These are phyloP conservation scores for Anaeramoeba flamelloides DNA, from an alignment of 78 protist species.

Conservation along the genomic window DNA sequence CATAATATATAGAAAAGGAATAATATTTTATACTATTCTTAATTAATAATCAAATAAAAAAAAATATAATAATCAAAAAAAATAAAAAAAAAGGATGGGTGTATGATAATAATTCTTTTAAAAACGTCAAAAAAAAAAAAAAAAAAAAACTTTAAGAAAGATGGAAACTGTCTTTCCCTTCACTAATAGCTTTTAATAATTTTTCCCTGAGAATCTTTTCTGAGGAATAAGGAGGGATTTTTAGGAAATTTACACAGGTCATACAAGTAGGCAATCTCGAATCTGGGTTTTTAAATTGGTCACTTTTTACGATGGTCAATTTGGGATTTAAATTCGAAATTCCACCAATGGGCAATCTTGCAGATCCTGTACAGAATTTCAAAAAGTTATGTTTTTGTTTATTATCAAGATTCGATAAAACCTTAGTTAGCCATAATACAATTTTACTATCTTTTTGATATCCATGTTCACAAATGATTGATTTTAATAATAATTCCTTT, in stretches of 20 bases:
- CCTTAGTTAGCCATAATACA: background rate
- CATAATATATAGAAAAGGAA: no score
- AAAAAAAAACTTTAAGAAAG: no score
- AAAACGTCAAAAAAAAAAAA: no score
- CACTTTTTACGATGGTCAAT: background rate
- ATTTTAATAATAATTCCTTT: background rate
- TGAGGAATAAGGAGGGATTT: conserved; percentile 57
- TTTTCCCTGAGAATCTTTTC: conserved; percentile 31
- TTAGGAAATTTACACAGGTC: conserved; percentile 61
- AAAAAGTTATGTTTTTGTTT: background rate
- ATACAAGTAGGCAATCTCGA: conserved; percentile 19
- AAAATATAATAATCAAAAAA: no score
- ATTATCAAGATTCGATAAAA: background rate
- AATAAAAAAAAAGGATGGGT: no score
- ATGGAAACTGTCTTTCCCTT: conserved; percentile 41
- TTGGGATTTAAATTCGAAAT: background rate
- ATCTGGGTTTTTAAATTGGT: no score
- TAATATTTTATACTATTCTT: no score
- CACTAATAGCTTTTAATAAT: conserved; percentile 37
- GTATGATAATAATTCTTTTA: no score
- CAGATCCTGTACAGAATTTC: background rate
- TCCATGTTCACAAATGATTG: background rate
- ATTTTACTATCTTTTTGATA: background rate
- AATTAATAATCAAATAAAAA: no score
- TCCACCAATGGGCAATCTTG: background rate